Evolutionary conservation across 371 early-diverging fungal genomes (phyloP), one percentile per base, ranked within the genome.

Genomic region (Capniomyces stellatus): DNA sequence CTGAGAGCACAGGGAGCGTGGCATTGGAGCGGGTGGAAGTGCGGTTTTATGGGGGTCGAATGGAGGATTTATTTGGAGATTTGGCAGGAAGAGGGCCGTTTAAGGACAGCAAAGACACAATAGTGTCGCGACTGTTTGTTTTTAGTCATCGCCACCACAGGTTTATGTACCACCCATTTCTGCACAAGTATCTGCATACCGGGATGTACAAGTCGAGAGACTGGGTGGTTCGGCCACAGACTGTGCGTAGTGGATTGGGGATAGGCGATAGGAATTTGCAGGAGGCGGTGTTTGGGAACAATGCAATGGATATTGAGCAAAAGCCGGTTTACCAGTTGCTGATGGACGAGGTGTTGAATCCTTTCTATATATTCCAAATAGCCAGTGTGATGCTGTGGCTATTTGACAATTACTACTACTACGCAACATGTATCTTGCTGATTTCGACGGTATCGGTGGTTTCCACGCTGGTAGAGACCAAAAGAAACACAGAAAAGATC

Each of bases 291-390:
- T 93, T 97, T 72, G 95, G 92, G 1, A 58, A 68, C 2, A 97
- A 97, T 66, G 62, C 73, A 53, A 82, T 92, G 39, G 77, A 84
- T 29, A 83, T 94, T 12, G 67, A 77, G 54, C 84, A 84, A 59
- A 87, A 89, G 64, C 75, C 90, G 0, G 74, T 74, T 3, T 54
- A 64, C 18, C 74, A 80, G 29, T 68, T 97, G 22, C 65, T 93
- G 6, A 63, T 89, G 18, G 89, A 90, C 63, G 97, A 97, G 66
- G 81, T 87, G 15, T 67, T 87, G 27, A 81, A 94, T 66, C 98
- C 98, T 0, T 93, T 97, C 64, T 93, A 89, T 64, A 75, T 94
- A 35, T 95, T 97, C 60, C 95, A 95, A 67, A 78, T 87, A 21
- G 83, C 83, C 40, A 84, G 85, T 54, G 87, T 95, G 43, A 57